Conservation (phyloP, 345 rosid genomes). For the Anastatica hierochuntica region DNA sequence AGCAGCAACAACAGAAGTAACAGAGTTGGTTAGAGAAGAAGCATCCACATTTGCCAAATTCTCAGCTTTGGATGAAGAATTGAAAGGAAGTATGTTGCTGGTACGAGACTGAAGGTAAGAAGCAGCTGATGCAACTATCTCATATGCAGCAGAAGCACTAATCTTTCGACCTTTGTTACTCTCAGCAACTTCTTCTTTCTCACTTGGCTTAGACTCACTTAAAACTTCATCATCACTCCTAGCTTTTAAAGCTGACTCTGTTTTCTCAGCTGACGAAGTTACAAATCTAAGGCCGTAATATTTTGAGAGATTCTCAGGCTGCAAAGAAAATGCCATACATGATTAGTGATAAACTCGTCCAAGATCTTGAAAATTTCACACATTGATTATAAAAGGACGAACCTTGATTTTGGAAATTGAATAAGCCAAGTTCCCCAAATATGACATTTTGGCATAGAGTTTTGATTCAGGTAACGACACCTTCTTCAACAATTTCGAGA, state of each 20-base stretch:
- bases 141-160: slow-evolving; percentile 65
- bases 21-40: slow-evolving; percentile 57
- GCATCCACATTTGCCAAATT: slow-evolving; percentile 29
- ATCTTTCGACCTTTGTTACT: slow-evolving; percentile 30
- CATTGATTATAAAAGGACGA: neutral
- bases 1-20: slow-evolving; percentile 92
- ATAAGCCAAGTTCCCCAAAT: slow-evolving; percentile 70
- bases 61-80: slow-evolving; percentile 9
- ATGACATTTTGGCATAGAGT: slow-evolving; percentile 68
- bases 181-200: slow-evolving; percentile 21
- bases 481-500: slow-evolving; percentile 54
- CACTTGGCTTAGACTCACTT: slow-evolving; percentile 24
- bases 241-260: too few species aligned
- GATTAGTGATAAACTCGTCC: too few species aligned
- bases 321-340: neutral
- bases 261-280: slow-evolving; percentile 72
- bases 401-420: slow-evolving; percentile 69
- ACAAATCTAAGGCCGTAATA: slow-evolving; percentile 50
- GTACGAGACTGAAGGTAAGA: slow-evolving; percentile 67
- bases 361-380: too few species aligned
- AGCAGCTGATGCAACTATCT: slow-evolving; percentile 71
- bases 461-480: slow-evolving; percentile 61
- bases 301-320: slow-evolving; percentile 62
- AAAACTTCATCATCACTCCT: slow-evolving; percentile 27
- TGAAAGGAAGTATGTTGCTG: slow-evolving; percentile 50